Evolutionary conservation across 306 rosid genomes (phyloP), one percentile per base, ranked within the genome.

Genomic region (Corylus heterophylla): DNA sequence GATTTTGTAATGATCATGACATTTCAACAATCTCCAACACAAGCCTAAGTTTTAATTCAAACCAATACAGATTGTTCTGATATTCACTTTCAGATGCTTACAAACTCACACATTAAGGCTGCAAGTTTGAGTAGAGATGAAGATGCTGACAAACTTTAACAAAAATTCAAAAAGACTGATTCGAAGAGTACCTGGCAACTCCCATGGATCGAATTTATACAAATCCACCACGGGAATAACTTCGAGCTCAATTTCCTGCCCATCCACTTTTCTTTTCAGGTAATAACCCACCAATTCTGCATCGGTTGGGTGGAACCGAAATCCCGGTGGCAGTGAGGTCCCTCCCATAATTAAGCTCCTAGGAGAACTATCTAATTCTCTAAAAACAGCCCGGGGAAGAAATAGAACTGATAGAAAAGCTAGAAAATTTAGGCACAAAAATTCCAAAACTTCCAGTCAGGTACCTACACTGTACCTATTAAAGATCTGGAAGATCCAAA

Each of bases 161-260:
- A 64, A 73, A 73, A 22, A 44, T 31, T 80, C 63, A 16, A 77
- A 10, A 77, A 54, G 18, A 18, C 63, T 52, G 79, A 45, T n/a
- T 80, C 49, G 74, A 77, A 10, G 61, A 80, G 71, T 87, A 92
- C 97, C 98, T 42, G 98, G 98, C 78, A 94, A 86, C 76, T 94
- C 98, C 98, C 98, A 94, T 0, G 98, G 98, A 63, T 94, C 98
- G 54, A 88, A 92, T 77, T 92, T 94, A 90, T 94, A 92, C 85
- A 94, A 88, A 77, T 94, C 97, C 79, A 94, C 84, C 12, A 86
- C 96, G 0, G 96, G 98, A 50, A 94, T 90, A 44, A 94, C 97
- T 84, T 94, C 98, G 54, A 94, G 97, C 85, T 94, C 98, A 74
- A 94, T 89, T 79, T 89, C 82, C 39, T 90, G 96, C 16, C 94